Conservation (phyloP, 2,329 filamentous ascomycete species). For the Talaromyces sp. region DNA sequence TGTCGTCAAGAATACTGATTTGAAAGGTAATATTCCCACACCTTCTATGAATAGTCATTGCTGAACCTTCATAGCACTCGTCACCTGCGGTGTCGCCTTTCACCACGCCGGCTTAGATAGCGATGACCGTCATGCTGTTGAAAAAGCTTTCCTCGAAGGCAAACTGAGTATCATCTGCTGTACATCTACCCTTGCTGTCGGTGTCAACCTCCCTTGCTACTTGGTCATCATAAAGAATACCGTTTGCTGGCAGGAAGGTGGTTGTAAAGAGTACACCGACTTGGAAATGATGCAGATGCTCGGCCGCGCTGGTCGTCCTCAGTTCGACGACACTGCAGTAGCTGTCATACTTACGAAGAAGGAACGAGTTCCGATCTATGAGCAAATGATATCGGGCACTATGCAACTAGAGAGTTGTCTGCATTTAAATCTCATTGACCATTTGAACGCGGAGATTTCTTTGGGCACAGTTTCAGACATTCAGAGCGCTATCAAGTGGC, state of each 20-base stretch:
- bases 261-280: constrained; percentile 68
- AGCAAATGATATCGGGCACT: constrained; percentile 66
- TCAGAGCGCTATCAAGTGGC: constrained; percentile 65
- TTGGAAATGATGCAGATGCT: constrained; percentile 90
- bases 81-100: constrained; percentile 64
- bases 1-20: constrained; percentile 53
- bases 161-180: constrained; percentile 79
- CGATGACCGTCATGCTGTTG: constrained; percentile 60
- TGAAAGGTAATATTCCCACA: constrained; percentile 49
- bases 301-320: constrained; percentile 73
- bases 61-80: constrained; percentile 32
- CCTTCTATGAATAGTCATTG: background rate
- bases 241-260: constrained; percentile 56
- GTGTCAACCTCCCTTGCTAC: constrained; percentile 78
- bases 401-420: constrained; percentile 72
- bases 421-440: constrained; percentile 73
- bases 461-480: constrained; percentile 65
- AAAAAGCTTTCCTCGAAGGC: constrained; percentile 63
- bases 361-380: constrained; percentile 61
- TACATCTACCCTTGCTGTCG: constrained; percentile 78
- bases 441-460: constrained; percentile 78
- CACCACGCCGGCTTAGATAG: constrained; percentile 72
- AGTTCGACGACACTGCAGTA: constrained; percentile 70
- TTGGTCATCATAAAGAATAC: constrained; percentile 81
- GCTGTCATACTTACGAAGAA: constrained; percentile 73